Evolutionary conservation across 2,329 filamentous ascomycete genomes (phyloP).

Genomic region (Aspergillus tamarii): DNA sequence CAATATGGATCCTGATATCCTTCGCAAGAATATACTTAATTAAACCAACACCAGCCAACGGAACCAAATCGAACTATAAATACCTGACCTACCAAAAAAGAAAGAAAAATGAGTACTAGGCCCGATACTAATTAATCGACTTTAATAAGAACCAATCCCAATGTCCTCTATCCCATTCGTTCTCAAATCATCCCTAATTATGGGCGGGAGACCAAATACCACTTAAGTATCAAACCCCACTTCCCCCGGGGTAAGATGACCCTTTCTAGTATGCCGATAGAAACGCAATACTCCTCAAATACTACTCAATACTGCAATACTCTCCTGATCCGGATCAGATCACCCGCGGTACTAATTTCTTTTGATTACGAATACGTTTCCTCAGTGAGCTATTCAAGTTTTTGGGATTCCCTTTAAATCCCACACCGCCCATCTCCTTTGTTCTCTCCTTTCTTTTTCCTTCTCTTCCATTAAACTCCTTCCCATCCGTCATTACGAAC

Average conservation of each 20-base stretch:
- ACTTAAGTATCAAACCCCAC: neutral
- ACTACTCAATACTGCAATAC: constrained; percentile 5
- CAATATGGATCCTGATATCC: too few species aligned
- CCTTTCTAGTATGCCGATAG: constrained; percentile 3
- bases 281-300: neutral
- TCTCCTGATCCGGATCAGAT: constrained; percentile 7
- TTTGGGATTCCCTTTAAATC: neutral
- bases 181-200: neutral
- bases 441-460: neutral
- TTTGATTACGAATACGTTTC: neutral
- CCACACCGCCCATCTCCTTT: constrained; percentile 1
- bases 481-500: neutral
- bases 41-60: too few species aligned
- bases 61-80: too few species aligned
- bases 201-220: neutral
- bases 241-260: constrained; percentile 10
- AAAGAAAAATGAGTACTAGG: too few species aligned
- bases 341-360: neutral
- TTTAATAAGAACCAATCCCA: too few species aligned
- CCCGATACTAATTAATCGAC: too few species aligned
- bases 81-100: too few species aligned
- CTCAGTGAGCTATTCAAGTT: neutral
- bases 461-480: neutral
- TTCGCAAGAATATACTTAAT: too few species aligned
- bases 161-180: too few species aligned